Evolutionary conservation across 345 rosid genomes (phyloP), one percentile per base, ranked within the genome.

Genomic region (Eutrema japonicum): DNA sequence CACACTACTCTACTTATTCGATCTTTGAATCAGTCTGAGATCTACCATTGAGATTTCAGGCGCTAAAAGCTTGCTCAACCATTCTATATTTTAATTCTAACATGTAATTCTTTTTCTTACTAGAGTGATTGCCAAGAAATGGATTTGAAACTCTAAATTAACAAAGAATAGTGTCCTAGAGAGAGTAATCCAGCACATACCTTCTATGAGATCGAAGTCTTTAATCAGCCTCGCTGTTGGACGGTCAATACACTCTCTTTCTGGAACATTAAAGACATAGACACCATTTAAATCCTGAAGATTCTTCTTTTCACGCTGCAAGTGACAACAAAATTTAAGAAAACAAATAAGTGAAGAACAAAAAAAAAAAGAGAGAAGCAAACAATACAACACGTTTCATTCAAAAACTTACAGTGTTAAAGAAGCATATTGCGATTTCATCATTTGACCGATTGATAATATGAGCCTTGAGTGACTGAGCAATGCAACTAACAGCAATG

Each of bases 301-400:
- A 77, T 92, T 95, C 82, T 79, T 90, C 89, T 88, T 92, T 77
- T 92, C 96, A 77, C 88, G 86, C 99, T 92, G 88, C 86, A 85
- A 83, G 70, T 56, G 12, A 69, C 69, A 66, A 8, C 65, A 72
- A 73, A 58, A 58, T 12, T 53, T 10, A 11, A 63, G 26, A 38
- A 16, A 53, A 38, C 32, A 63, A 54, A 46, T 4, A 37, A 63
- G 73, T 29, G 51, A 68, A 41, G 55, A 48, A 36, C 2, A n/a
- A 58, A 3, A 59, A 9, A 8, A 38, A 14, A 35, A 52, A 6
- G 9, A 6, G 9, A 27, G 47, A 48, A 41, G 29, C 49, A 13
- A 16, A 42, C 26, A 32, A 46, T 5, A 64, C 27, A 46, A 41
- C 16, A 50, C 16, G 22, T 36, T 37, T 58, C 35, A 47, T 76